These are phyloP conservation scores for Periconia macrospinosa DNA, from an alignment of 2,329 filamentous ascomycete genomes.

Conservation along the genomic window DNA sequence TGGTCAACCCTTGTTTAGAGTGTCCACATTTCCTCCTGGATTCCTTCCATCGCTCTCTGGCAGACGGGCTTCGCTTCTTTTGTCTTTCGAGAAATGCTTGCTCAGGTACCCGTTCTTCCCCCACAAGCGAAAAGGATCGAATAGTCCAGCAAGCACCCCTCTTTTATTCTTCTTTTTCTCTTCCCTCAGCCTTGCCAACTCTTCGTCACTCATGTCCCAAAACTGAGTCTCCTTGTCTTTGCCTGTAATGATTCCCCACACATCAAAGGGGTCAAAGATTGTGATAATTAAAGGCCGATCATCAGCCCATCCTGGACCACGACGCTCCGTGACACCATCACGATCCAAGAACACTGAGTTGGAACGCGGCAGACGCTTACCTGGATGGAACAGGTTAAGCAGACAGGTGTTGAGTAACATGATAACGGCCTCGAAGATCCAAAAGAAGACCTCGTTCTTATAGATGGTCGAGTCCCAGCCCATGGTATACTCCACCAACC, in stretches of 20 bases:
- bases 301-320: conserved; percentile 54
- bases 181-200: conserved; percentile 27
- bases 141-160: conserved; percentile 13
- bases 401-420: conserved; percentile 56
- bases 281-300: conserved; percentile 49
- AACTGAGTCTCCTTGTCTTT: conserved; percentile 40
- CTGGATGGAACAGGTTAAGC: conserved; percentile 57
- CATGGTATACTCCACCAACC: conserved; percentile 54
- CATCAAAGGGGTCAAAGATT: conserved; percentile 40
- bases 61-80: not conserved
- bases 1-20: too few relatives aligned
- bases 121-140: conserved; percentile 38
- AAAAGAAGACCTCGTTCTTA: conserved; percentile 56
- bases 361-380: conserved; percentile 51
- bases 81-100: conserved; percentile 18
- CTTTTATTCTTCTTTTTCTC: conserved; percentile 32
- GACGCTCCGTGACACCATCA: conserved; percentile 56
- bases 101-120: conserved; percentile 32
- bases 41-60: too few relatives aligned
- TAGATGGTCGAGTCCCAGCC: conserved; percentile 40
- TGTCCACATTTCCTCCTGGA: too few relatives aligned
- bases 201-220: conserved; percentile 40
- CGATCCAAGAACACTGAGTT: conserved; percentile 54
- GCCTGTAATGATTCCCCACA: conserved; percentile 34
- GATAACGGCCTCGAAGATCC: conserved; percentile 56